Percentiles rank a stretch among this genome's conserved stretches.
Conservation (phyloP, 768 basidiomycete genomes). For the Tylopilus sp. region DNA sequence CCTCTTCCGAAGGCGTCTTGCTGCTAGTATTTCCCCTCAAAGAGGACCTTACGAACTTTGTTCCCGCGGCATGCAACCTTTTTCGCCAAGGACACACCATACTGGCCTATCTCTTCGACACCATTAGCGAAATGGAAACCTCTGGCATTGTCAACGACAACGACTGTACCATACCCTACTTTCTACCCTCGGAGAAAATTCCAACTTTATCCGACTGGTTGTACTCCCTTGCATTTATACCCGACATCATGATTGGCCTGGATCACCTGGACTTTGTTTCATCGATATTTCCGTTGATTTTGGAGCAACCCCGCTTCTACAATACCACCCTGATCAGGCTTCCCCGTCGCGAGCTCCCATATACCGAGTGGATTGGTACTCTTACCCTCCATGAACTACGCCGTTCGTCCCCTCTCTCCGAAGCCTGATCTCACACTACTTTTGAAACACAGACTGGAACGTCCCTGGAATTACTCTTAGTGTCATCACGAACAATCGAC, state of each 20-base stretch:
- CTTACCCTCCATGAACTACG: constrained; percentile 49
- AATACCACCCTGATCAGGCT: constrained; percentile 40
- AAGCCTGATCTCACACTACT: constrained; percentile 1
- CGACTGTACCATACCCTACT: constrained; percentile 19
- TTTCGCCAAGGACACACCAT: constrained; percentile 28
- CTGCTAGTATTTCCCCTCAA: constrained; percentile 34
- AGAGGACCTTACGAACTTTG: constrained; percentile 33
- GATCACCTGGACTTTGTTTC: constrained; percentile 29
- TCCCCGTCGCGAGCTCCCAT: constrained; percentile 45
- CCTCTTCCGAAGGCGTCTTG: constrained; percentile 25
- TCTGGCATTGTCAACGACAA: constrained; percentile 7
- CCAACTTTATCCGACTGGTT: constrained; percentile 32
- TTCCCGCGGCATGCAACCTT: constrained; percentile 37
- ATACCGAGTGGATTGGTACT: constrained; percentile 60
- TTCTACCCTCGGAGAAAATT: constrained; percentile 9
- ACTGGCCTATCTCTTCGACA: constrained; percentile 31
- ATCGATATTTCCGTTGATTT: constrained; percentile 16
- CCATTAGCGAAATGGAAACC: neutral
- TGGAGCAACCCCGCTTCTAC: constrained; percentile 20
- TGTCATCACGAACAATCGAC: constrained; percentile 76
- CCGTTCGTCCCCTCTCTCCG: constrained; percentile 16
- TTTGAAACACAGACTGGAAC: constrained; percentile 61
- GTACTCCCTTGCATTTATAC: constrained; percentile 18
- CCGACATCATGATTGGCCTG: constrained; percentile 35
- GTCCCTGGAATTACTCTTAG: constrained; percentile 62